Percentiles rank a stretch among this genome's conserved stretches.
Evolutionary conservation across 441 rosid species (phyloP).

Genomic region (Breynia disticha): DNA sequence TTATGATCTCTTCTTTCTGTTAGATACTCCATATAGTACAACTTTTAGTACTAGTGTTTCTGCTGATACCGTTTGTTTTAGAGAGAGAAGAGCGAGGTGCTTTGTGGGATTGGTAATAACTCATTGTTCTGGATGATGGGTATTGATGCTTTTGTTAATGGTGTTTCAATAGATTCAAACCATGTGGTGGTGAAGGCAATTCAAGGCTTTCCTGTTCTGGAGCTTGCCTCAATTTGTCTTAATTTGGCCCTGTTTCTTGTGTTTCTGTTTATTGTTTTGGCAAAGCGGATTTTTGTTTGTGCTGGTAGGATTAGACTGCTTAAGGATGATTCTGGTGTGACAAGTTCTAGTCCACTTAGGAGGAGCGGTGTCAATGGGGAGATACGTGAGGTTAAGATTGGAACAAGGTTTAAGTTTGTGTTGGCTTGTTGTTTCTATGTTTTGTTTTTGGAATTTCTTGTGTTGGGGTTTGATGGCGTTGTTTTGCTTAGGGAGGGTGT

Average conservation of each 20-base stretch:
- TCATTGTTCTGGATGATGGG: conserved; percentile 35
- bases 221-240: conserved; percentile 61
- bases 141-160: conserved; percentile 26
- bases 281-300: conserved; percentile 55
- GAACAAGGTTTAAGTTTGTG: conserved; percentile 54
- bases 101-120: neutral
- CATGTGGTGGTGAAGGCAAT: conserved; percentile 22
- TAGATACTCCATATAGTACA: conserved; percentile 4
- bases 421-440: conserved; percentile 68
- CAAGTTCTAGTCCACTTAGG: conserved; percentile 35
- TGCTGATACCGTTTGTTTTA: too few species aligned
- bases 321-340: conserved; percentile 52
- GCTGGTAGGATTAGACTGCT: conserved; percentile 47
- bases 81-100: too few species aligned
- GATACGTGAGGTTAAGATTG: conserved; percentile 31
- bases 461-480: conserved; percentile 70
- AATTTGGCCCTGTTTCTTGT: conserved; percentile 61
- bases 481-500: conserved; percentile 41
- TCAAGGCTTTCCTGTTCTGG: conserved; percentile 48
- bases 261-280: conserved; percentile 58
- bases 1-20: conserved; percentile 9
- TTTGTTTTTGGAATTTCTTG: conserved; percentile 54
- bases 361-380: conserved; percentile 44
- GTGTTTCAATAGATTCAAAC: conserved; percentile 18
- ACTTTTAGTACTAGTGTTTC: neutral